These are phyloP conservation scores for Cardamine chenopodiifolia DNA, from an alignment of 345 rosid species.

Conservation along the genomic window DNA sequence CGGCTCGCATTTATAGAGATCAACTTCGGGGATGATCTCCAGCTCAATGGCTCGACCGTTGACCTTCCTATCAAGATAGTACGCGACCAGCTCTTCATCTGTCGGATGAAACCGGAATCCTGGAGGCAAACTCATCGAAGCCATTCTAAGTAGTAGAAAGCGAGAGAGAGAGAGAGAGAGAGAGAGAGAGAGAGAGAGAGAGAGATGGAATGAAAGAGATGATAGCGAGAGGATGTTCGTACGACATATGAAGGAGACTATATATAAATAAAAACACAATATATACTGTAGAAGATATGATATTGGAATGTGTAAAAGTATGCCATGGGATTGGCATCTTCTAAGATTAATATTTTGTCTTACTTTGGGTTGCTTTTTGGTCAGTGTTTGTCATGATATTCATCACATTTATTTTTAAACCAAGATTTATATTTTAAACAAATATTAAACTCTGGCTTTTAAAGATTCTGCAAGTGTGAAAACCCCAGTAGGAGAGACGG, in stretches of 20 bases:
- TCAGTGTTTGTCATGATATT: constrained; percentile 27
- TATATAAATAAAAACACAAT: constrained; percentile 44
- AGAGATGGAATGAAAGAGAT: constrained; percentile 1
- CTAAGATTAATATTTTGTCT: constrained; percentile 36
- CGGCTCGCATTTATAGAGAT: constrained; percentile 80
- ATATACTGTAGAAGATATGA: constrained; percentile 42
- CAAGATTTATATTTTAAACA: not conserved
- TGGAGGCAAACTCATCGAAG: constrained; percentile 79
- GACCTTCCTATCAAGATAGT: constrained; percentile 72
- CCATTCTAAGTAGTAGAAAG: constrained; percentile 42
- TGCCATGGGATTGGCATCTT: constrained; percentile 48
- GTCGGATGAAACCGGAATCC: constrained; percentile 89
- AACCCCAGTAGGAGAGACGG: constrained; percentile 47
- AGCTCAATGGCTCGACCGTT: constrained; percentile 67
- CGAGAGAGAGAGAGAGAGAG: not conserved
- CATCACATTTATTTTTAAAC: not conserved
- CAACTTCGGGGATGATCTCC: constrained; percentile 76
- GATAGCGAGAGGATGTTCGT: constrained; percentile 32
- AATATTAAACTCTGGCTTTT: constrained; percentile 2
- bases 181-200: not conserved
- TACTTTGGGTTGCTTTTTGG: constrained; percentile 44
- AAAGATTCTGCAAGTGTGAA: constrained; percentile 67
- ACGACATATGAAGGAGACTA: constrained; percentile 20
- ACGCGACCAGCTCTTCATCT: constrained; percentile 78
- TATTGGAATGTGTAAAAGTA: constrained; percentile 38